phyloP scores from a whole-genome alignment of 2,329 filamentous ascomycete genomes.

The Sclerotinia nivalis region DNA sequence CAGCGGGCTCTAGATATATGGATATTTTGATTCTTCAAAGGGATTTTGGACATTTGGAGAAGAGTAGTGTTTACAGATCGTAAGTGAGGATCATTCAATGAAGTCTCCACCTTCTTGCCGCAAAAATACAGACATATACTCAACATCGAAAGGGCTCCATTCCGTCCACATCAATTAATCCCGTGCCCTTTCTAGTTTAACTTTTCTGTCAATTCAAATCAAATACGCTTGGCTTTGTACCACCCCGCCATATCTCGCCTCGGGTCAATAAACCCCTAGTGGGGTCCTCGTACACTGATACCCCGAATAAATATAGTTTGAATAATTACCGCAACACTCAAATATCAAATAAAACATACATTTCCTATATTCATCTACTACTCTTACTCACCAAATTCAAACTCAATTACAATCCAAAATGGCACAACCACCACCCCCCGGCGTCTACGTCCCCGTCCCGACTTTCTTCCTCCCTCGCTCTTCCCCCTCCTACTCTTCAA shows the following conservation, averaged over 20 bases:
- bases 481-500: slow-evolving; percentile 35
- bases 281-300: slow-evolving; percentile 19
- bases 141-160: not conserved
- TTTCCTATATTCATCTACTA: not conserved
- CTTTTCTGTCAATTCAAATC: not conserved
- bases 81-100: not conserved
- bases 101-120: slow-evolving; percentile 2
- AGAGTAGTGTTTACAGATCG: not conserved
- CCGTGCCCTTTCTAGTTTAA: not conserved
- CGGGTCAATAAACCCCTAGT: slow-evolving; percentile 21
- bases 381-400: not conserved
- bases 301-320: slow-evolving; percentile 12
- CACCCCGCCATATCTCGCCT: slow-evolving; percentile 20
- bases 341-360: not conserved
- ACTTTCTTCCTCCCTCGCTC: slow-evolving; percentile 55
- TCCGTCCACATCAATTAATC: not conserved
- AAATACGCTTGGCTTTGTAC: not conserved
- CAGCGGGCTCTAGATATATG: not conserved
- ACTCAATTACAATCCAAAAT: slow-evolving; percentile 24
- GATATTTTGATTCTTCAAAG: not conserved
- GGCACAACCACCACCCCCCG: slow-evolving; percentile 38
- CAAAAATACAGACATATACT: not conserved
- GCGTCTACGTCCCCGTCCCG: slow-evolving; percentile 54
- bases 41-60: not conserved
- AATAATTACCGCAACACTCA: not conserved